A percentile compares a stretch with the other conserved stretches of the same genome.
Conservation (phyloP, 192 early-diverging fungal species). For the Backusella sp. region DNA sequence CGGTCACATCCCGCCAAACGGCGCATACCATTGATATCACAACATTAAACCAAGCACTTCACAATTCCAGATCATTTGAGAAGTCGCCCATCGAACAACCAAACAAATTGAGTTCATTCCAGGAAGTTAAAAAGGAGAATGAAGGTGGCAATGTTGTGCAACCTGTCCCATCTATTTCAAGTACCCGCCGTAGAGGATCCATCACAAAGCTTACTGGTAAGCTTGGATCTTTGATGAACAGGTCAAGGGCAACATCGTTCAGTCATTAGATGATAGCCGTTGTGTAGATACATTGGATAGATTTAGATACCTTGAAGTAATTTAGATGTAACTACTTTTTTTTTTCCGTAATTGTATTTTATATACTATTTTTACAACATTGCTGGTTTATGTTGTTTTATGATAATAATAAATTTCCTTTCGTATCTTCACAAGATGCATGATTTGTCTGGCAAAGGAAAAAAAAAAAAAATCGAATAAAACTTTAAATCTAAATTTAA, state of each 20-base stretch:
- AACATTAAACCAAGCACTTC: background rate
- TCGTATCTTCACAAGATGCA: no score
- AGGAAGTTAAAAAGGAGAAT: background rate
- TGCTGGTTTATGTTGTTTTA: no score
- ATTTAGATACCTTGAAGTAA: background rate
- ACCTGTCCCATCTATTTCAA: background rate
- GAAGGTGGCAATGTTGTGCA: background rate
- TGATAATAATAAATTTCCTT: no score
- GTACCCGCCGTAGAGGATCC: conserved; percentile 1
- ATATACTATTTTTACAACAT: background rate
- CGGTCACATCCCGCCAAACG: background rate
- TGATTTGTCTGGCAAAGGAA: no score
- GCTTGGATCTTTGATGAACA: conserved; percentile 11
- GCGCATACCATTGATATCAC: conserved; percentile 15
- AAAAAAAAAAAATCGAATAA: background rate
- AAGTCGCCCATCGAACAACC: background rate
- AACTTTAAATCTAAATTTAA: no score
- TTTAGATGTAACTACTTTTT: background rate
- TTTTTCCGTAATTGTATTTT: background rate
- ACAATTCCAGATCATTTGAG: background rate
- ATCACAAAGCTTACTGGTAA: conserved; percentile 13
- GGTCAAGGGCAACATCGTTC: conserved; percentile 1
- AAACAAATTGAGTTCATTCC: background rate
- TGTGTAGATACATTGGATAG: background rate
- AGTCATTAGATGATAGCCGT: background rate